Percentiles rank a stretch among this genome's conserved stretches.
phyloP scores from a whole-genome alignment of 345 rosid species.

The Salix udensis region DNA sequence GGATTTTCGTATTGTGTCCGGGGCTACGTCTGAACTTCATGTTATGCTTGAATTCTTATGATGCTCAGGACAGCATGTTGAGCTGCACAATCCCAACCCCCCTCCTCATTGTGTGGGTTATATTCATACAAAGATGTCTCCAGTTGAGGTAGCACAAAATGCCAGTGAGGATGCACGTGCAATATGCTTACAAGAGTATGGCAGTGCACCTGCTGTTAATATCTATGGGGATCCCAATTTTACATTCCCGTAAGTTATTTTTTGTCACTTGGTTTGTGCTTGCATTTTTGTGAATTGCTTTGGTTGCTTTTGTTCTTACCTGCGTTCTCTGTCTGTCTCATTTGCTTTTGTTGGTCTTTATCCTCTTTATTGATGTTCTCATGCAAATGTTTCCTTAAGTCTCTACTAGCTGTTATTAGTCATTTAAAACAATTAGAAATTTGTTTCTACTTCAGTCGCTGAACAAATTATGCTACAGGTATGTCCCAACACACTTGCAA shows the following conservation, averaged over 20 bases:
- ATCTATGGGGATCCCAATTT: slow-evolving; percentile 88
- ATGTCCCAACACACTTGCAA: slow-evolving; percentile 89
- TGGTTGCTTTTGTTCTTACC: not conserved
- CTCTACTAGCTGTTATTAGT: not conserved
- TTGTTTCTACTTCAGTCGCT: no score
- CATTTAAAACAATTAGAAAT: no score
- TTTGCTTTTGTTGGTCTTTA: no score
- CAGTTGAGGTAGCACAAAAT: slow-evolving; percentile 73
- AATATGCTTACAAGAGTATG: slow-evolving; percentile 83
- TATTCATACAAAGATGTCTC: slow-evolving; percentile 96
- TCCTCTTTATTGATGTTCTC: not conserved
- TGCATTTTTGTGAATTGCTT: not conserved
- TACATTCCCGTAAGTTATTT: slow-evolving; percentile 80
- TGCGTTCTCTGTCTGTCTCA: not conserved
- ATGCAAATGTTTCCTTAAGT: not conserved
- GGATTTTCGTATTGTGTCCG: not conserved
- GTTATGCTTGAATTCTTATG: slow-evolving; percentile 14
- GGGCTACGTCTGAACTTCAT: slow-evolving; percentile 1
- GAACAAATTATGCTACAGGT: slow-evolving; percentile 36
- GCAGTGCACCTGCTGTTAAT: slow-evolving; percentile 71
- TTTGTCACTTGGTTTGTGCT: not conserved
- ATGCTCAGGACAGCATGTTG: slow-evolving; percentile 95
- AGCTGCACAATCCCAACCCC: slow-evolving; percentile 91
- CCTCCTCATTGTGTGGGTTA: slow-evolving; percentile 76
- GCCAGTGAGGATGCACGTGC: slow-evolving; percentile 91